Conservation (phyloP, 2,329 filamentous ascomycete species). For the Trichophyton equinum region DNA sequence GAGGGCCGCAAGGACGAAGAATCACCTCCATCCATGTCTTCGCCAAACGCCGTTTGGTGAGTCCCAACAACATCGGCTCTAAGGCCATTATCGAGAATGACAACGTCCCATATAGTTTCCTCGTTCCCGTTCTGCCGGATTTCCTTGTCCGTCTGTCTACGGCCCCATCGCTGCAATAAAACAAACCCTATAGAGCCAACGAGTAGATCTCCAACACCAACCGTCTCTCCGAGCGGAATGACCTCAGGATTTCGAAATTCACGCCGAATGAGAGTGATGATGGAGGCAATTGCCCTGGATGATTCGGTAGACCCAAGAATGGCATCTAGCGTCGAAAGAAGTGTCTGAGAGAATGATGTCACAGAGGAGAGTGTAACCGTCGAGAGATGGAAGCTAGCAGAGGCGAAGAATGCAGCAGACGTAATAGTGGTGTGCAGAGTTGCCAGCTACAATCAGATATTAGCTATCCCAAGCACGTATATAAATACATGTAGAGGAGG, state of each 20-base stretch:
- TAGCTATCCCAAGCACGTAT: background rate
- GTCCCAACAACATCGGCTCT: slow-evolving; percentile 37
- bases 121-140: slow-evolving; percentile 31
- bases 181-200: slow-evolving; percentile 35
- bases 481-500: background rate
- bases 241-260: slow-evolving; percentile 31
- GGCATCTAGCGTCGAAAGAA: slow-evolving; percentile 35
- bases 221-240: slow-evolving; percentile 21
- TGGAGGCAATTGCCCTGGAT: slow-evolving; percentile 36
- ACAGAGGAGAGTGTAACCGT: slow-evolving; percentile 33
- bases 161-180: slow-evolving; percentile 36
- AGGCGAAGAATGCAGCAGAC: slow-evolving; percentile 36
- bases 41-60: slow-evolving; percentile 23
- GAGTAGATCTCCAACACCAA: slow-evolving; percentile 33
- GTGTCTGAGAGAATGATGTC: slow-evolving; percentile 32
- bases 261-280: slow-evolving; percentile 35
- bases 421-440: slow-evolving; percentile 34
- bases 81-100: slow-evolving; percentile 35
- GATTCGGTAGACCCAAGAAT: slow-evolving; percentile 38
- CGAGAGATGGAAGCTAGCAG: slow-evolving; percentile 35
- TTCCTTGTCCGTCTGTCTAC: slow-evolving; percentile 31
- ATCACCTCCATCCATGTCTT: slow-evolving; percentile 33
- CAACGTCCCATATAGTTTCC: slow-evolving; percentile 36
- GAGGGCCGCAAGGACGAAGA: slow-evolving; percentile 41
- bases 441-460: slow-evolving; percentile 26